Evolutionary conservation across 1,284 basidiomycete genomes (phyloP).

Genomic region (Irpex rosettiformis): DNA sequence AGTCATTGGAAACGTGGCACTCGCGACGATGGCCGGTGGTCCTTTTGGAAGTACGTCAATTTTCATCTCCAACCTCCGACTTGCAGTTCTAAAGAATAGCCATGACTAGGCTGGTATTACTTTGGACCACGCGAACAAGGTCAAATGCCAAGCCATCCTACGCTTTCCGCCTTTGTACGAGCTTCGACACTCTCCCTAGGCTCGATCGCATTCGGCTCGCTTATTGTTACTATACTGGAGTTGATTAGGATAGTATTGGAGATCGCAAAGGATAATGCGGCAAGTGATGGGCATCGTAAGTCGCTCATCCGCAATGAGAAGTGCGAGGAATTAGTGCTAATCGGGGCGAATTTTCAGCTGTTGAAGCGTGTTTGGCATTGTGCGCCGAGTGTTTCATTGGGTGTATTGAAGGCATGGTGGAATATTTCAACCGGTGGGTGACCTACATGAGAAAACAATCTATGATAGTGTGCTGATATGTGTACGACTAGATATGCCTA

Average conservation of each 20-base stretch:
- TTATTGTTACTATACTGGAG: slow-evolving; percentile 88
- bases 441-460: neutral
- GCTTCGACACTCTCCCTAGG: slow-evolving; percentile 86
- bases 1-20: slow-evolving; percentile 75
- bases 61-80: neutral
- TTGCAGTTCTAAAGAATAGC: neutral
- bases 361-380: slow-evolving; percentile 75
- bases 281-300: slow-evolving; percentile 72
- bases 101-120: slow-evolving; percentile 64
- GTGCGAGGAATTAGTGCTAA: neutral
- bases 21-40: slow-evolving; percentile 80
- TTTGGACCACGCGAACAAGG: slow-evolving; percentile 63
- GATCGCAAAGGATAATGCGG: slow-evolving; percentile 64
- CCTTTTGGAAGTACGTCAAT: slow-evolving; percentile 47
- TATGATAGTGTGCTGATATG: neutral
- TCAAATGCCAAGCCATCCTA: slow-evolving; percentile 72
- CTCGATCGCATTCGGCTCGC: slow-evolving; percentile 85
- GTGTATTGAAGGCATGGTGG: slow-evolving; percentile 66
- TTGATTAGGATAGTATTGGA: slow-evolving; percentile 68
- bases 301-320: slow-evolving; percentile 11
- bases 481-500: slow-evolving; percentile 58
- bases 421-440: slow-evolving; percentile 78
- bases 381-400: slow-evolving; percentile 80
- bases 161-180: slow-evolving; percentile 68
- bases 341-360: slow-evolving; percentile 35